A percentile compares a stretch with the other conserved stretches of the same genome.
Conservation (phyloP, 495 filamentous ascomycete species). For the Penicillium coprophilum region DNA sequence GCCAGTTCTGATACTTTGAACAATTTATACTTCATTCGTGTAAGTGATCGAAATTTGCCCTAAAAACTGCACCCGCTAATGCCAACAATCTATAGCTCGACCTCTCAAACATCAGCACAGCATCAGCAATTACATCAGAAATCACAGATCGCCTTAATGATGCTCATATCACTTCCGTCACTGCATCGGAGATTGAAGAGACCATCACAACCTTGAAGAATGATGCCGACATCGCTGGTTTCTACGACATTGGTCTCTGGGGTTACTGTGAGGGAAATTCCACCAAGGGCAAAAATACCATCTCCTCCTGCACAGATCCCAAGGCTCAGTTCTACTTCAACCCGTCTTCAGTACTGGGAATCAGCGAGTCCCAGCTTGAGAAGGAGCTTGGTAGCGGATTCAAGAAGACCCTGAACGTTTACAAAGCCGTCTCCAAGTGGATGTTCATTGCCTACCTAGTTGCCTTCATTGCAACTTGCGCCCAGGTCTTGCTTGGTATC, state of each 20-base stretch:
- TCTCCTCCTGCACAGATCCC: constrained; percentile 54
- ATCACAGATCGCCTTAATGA: constrained; percentile 29
- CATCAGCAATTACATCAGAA: constrained; percentile 22
- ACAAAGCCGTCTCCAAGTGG: constrained; percentile 73
- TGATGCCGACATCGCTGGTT: constrained; percentile 64
- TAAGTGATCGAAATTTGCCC: constrained; percentile 36
- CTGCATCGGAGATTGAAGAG: constrained; percentile 29
- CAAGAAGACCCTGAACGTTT: constrained; percentile 63
- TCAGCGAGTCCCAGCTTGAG: constrained; percentile 54
- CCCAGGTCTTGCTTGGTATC: constrained; percentile 68
- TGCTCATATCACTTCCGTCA: constrained; percentile 31
- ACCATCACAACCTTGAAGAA: constrained; percentile 36
- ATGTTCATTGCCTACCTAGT: constrained; percentile 71
- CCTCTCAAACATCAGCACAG: constrained; percentile 38
- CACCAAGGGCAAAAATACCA: constrained; percentile 41
- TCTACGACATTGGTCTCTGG: constrained; percentile 82
- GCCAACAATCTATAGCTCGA: constrained; percentile 35
- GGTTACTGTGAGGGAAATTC: constrained; percentile 77
- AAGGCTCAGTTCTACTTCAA: constrained; percentile 77
- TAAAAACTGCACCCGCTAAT: not conserved
- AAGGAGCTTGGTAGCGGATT: constrained; percentile 65
- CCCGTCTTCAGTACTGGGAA: constrained; percentile 57
- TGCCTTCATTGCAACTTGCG: constrained; percentile 67
- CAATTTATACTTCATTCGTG: constrained; percentile 70
- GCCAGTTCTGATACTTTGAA: constrained; percentile 51